Conservation (phyloP, 441 rosid genomes). For the Iberis amara region DNA sequence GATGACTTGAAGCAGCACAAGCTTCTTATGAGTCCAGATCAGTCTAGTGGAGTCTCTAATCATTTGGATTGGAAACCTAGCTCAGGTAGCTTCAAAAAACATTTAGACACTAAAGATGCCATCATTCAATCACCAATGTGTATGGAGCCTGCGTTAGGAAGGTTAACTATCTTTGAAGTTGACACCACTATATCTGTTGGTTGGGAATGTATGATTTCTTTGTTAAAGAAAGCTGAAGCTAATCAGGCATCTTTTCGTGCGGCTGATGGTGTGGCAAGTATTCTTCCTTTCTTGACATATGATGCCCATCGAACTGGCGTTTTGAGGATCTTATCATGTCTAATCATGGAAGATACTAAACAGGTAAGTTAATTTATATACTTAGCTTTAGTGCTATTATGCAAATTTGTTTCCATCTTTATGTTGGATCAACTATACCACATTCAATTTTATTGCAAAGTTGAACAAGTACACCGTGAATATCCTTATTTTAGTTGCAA, state of each 20-base stretch:
- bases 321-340: conserved; percentile 85
- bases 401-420: conserved; percentile 15
- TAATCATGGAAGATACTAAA: conserved; percentile 81
- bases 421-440: conserved; percentile 1
- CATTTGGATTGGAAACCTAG: conserved; percentile 65
- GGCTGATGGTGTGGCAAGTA: conserved; percentile 74
- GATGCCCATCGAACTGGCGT: conserved; percentile 87
- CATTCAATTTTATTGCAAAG: not conserved
- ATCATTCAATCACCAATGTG: conserved; percentile 92
- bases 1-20: conserved; percentile 98
- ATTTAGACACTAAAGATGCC: conserved; percentile 70
- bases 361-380: conserved; percentile 49
- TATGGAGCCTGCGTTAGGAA: conserved; percentile 75
- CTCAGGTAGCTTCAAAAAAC: conserved; percentile 84
- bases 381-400: not conserved
- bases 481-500: conserved; percentile 17
- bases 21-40: conserved; percentile 78
- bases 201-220: conserved; percentile 96
- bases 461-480: conserved; percentile 5
- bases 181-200: conserved; percentile 78
- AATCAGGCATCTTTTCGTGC: conserved; percentile 88
- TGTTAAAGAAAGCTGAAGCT: conserved; percentile 94
- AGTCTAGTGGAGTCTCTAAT: conserved; percentile 37
- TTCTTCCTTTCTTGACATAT: conserved; percentile 90
- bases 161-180: conserved; percentile 78